A percentile compares a stretch with the other conserved stretches of the same genome.
phyloP scores from a whole-genome alignment of 2,329 filamentous ascomycete genomes.

The Trichoderma afroharzianum region DNA sequence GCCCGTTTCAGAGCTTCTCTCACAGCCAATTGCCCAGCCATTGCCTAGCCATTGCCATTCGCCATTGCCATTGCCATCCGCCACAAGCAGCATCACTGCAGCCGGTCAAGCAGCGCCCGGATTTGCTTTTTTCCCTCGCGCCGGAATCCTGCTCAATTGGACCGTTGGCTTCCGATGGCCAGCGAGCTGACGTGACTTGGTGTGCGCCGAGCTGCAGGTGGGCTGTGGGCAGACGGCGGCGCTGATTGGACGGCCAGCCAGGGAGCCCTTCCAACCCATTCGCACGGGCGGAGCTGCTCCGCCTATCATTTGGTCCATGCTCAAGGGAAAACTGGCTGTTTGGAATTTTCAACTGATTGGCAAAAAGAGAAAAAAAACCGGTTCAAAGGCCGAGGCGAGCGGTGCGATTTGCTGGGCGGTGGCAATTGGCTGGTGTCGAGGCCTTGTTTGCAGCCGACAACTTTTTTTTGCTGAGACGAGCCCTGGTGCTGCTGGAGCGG shows the following conservation, averaged over 20 bases:
- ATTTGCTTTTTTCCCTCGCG: neutral
- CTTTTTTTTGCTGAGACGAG: neutral
- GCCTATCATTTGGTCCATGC: constrained; percentile 15
- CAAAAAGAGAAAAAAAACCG: constrained; percentile 5
- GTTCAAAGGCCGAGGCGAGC: neutral
- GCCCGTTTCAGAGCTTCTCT: neutral
- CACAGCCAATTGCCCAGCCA: neutral
- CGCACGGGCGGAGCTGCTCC: constrained; percentile 10
- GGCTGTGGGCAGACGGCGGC: constrained; percentile 3
- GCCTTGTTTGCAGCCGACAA: neutral
- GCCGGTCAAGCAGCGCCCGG: neutral
- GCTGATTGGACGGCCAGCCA: constrained; percentile 10
- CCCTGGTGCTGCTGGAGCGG: neutral
- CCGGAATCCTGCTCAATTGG: constrained; percentile 6
- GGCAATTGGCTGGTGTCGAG: constrained; percentile 2
- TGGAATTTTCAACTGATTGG: constrained; percentile 4
- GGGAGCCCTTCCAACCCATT: constrained; percentile 2
- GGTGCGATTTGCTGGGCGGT: neutral
- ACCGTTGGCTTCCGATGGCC: neutral
- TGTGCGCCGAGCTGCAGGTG: constrained; percentile 7
- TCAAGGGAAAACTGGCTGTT: constrained; percentile 5
- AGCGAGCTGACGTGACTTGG: constrained; percentile 17
- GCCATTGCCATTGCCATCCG: neutral
- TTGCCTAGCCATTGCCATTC: neutral
- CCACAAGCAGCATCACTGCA: neutral